A percentile compares a stretch with the other conserved stretches of the same genome.
Evolutionary conservation across 345 rosid genomes (phyloP).

Genomic region (Heritiera littoralis): DNA sequence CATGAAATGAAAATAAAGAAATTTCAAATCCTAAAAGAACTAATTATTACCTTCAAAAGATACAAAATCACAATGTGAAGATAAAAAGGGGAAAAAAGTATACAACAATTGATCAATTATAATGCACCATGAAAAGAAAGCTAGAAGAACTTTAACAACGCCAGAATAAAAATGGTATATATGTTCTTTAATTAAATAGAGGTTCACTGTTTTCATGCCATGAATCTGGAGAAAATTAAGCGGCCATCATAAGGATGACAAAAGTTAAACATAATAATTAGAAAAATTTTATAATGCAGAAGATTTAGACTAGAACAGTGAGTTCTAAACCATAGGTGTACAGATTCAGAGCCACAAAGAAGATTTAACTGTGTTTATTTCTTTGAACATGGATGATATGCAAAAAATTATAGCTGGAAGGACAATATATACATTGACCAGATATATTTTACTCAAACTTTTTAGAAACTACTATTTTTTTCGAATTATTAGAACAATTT

Average conservation of each 20-base stretch:
- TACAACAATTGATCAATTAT: conserved; percentile 45
- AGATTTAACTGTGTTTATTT: neutral
- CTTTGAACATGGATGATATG: neutral
- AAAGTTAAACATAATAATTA: conserved; percentile 14
- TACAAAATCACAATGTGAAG: conserved; percentile 29
- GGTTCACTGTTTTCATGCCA: neutral
- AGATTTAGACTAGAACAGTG: conserved; percentile 5
- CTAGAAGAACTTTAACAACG: conserved; percentile 22
- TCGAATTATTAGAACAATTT: neutral
- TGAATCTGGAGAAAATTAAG: conserved; percentile 3
- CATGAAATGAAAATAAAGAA: conserved; percentile 7
- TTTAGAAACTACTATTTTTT: neutral
- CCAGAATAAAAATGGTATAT: conserved; percentile 7
- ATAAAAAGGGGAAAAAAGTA: conserved; percentile 15
- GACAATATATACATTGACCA: neutral
- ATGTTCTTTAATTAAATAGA: neutral
- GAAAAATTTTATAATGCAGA: neutral
- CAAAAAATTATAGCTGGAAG: neutral
- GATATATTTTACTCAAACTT: neutral
- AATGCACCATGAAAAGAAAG: conserved; percentile 30
- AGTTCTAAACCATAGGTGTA: neutral
- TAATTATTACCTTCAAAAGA: conserved; percentile 40
- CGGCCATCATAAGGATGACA: conserved; percentile 7
- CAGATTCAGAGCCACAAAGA: neutral
- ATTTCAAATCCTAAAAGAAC: conserved; percentile 37